phyloP scores from a whole-genome alignment of 2,329 filamentous ascomycete species.

The Berkeleyomyces basicola region DNA sequence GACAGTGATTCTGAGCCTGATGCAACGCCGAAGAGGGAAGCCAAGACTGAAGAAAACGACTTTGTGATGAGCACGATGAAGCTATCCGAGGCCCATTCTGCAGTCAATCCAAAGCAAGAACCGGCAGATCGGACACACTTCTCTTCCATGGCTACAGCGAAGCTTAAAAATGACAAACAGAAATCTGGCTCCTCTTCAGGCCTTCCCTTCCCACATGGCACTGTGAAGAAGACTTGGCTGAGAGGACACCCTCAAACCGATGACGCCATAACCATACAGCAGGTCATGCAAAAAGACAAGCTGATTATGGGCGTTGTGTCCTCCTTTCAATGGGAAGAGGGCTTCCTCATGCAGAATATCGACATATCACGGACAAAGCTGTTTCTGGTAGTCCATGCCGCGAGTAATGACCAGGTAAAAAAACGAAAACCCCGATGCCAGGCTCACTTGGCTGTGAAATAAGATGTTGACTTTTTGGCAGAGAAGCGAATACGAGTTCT shows the following conservation, averaged over 20 bases:
- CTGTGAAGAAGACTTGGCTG: slow-evolving; percentile 69
- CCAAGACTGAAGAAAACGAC: background rate
- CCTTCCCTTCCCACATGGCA: slow-evolving; percentile 34
- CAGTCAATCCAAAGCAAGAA: too few relatives aligned
- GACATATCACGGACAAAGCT: slow-evolving; percentile 43
- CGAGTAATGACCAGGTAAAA: slow-evolving; percentile 35
- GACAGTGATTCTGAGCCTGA: slow-evolving; percentile 4
- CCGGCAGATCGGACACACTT: too few relatives aligned
- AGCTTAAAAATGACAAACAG: background rate
- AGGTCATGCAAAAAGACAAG: slow-evolving; percentile 58
- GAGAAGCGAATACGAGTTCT: slow-evolving; percentile 33
- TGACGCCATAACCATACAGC: slow-evolving; percentile 75
- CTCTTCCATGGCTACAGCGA: background rate
- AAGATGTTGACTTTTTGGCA: slow-evolving; percentile 16
- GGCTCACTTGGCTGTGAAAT: background rate
- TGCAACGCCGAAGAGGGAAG: background rate
- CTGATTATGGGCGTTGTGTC: slow-evolving; percentile 68
- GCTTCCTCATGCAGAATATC: slow-evolving; percentile 63
- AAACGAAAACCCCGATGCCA: slow-evolving; percentile 12
- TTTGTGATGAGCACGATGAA: background rate
- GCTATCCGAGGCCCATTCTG: too few relatives aligned
- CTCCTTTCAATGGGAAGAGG: slow-evolving; percentile 71
- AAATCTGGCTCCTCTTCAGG: background rate
- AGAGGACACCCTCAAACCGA: slow-evolving; percentile 40
- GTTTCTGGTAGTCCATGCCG: slow-evolving; percentile 41